phyloP scores from a whole-genome alignment of 1,284 basidiomycete genomes.

The Apiotrichum veenhuisii region DNA sequence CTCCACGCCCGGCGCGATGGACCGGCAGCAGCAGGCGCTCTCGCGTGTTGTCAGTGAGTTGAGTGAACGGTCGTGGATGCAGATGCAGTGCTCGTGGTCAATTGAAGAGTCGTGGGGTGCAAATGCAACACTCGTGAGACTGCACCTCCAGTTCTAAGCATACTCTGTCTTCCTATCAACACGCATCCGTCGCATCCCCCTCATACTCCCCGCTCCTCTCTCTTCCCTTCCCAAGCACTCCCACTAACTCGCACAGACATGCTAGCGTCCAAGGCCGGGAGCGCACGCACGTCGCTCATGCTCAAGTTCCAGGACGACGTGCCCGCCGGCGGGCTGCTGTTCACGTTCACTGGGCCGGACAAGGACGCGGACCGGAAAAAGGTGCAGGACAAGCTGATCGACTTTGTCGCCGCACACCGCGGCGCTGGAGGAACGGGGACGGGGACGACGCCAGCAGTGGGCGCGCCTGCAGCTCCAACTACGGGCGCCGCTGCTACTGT shows the following conservation, averaged over 20 bases:
- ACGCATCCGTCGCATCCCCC: no score
- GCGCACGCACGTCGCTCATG: constrained; percentile 39
- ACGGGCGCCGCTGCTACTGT: constrained; percentile 3
- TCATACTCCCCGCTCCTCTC: no score
- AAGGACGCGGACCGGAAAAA: constrained; percentile 34
- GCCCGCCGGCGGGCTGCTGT: constrained; percentile 42
- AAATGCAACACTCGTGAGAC: no score
- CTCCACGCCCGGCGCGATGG: constrained; percentile 33
- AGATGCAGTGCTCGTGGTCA: background rate
- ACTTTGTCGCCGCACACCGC: constrained; percentile 43
- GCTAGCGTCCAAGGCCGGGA: constrained; percentile 44
- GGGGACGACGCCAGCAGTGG: constrained; percentile 2
- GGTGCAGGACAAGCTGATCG: constrained; percentile 46
- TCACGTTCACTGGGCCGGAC: constrained; percentile 40
- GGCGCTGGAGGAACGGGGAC: constrained; percentile 13
- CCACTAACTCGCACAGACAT: constrained; percentile 39
- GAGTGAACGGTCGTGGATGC: background rate
- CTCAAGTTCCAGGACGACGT: constrained; percentile 46
- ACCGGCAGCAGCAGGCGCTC: constrained; percentile 44
- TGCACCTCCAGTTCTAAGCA: no score
- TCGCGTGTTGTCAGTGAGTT: constrained; percentile 41
- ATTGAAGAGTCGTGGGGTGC: no score
- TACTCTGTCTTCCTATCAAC: no score
- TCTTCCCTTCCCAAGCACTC: no score
- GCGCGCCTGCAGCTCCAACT: constrained; percentile 2